Conservation (phyloP, 2,329 filamentous ascomycete genomes). For the Rosellinia necatrix region DNA sequence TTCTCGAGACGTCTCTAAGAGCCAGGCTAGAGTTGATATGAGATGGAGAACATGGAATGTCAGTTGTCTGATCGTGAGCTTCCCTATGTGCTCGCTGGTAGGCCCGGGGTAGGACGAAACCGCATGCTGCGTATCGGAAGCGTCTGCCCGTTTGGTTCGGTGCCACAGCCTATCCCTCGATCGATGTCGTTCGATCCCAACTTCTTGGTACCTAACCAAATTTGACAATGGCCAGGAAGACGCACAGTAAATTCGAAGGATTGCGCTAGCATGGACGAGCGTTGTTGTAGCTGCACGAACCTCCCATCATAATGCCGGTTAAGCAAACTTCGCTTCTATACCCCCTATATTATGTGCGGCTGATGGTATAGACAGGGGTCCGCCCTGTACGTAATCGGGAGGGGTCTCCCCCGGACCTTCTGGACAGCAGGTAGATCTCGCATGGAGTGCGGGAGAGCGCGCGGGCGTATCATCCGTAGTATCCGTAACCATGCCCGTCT, state of each 20-base stretch:
- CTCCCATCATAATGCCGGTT: conserved; percentile 16
- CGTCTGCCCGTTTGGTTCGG: conserved; percentile 22
- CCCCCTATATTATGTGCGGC: conserved; percentile 19
- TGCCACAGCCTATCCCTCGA: conserved; percentile 20
- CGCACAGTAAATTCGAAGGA: conserved; percentile 7
- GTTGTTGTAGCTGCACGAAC: conserved; percentile 18
- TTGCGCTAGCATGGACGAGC: conserved; percentile 5
- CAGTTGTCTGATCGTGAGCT: conserved; percentile 1
- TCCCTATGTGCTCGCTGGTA: conserved; percentile 21
- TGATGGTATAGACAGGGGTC: conserved; percentile 20
- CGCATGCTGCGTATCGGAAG: conserved; percentile 20
- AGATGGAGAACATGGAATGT: conserved; percentile 7
- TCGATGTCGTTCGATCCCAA: conserved; percentile 30
- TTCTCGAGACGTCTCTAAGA: conserved; percentile 5
- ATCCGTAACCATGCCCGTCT: conserved; percentile 17
- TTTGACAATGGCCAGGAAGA: conserved; percentile 4
- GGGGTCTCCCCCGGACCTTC: conserved; percentile 5
- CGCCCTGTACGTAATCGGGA: conserved; percentile 21
- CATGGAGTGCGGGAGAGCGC: conserved; percentile 22
- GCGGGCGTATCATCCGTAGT: conserved; percentile 17
- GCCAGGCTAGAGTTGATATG: conserved; percentile 1
- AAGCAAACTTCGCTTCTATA: conserved; percentile 14
- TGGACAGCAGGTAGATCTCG: conserved; percentile 21
- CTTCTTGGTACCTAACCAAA: conserved; percentile 16
- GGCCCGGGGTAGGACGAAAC: conserved; percentile 25